A percentile compares a stretch with the other conserved stretches of the same genome.
Evolutionary conservation across 768 basidiomycete species (phyloP).

Genomic region (Galerina marginata): DNA sequence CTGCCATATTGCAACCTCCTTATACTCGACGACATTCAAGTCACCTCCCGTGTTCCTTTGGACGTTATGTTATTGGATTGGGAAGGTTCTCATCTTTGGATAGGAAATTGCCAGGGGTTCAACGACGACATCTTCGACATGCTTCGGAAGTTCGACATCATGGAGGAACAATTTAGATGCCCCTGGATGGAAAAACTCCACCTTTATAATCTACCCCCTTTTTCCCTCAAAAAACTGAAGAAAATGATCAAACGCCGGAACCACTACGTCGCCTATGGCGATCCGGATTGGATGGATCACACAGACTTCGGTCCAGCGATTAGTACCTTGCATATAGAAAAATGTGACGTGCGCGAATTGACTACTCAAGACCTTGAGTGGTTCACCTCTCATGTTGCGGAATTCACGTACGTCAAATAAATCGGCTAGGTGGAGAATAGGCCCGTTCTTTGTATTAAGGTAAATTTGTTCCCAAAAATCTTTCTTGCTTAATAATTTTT

Average conservation of each 20-base stretch:
- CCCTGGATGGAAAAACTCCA: not conserved
- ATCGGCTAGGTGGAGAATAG: too few species aligned
- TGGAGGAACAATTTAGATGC: not conserved
- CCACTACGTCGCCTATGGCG: not conserved
- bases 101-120: not conserved
- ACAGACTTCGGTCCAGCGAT: slow-evolving; percentile 5
- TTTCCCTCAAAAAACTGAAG: slow-evolving; percentile 3
- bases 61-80: not conserved
- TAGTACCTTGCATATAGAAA: not conserved
- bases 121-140: not conserved
- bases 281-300: not conserved
- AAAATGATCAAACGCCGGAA: slow-evolving; percentile 2
- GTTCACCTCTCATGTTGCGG: not conserved
- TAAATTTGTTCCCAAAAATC: too few species aligned
- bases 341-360: not conserved
- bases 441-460: too few species aligned
- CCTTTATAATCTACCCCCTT: not conserved
- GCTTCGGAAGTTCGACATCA: not conserved
- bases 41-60: too few species aligned
- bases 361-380: not conserved
- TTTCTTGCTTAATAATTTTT: too few species aligned
- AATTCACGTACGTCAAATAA: not conserved
- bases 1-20: too few species aligned
- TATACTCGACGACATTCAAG: too few species aligned
- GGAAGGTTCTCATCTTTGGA: not conserved